Evolutionary conservation across 139 green algal species (phyloP), one percentile per base, ranked within the genome.

Genomic region (Coccomyxa sp.): DNA sequence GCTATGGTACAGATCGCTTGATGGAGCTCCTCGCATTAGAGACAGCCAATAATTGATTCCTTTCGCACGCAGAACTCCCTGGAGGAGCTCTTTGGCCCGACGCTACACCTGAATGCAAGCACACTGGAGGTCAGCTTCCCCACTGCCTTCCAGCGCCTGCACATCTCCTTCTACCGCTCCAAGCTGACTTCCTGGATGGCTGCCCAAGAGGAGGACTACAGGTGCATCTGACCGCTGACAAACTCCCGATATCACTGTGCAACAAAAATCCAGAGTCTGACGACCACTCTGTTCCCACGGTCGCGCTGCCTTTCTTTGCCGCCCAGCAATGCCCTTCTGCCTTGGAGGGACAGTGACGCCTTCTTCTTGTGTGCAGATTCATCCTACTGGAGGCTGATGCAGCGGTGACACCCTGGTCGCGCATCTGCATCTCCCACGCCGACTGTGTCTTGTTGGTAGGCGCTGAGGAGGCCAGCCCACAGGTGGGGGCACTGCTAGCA

Each of bases 111-210:
- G 77, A 85, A 82, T 28, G 57, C 76, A 30, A 57, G 30, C 58
- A 86, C 84, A 28, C 80, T 90, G 38, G 85, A 82, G 25, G 76
- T 91, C 28, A 86, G 83, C 30, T 95, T 95, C 83, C 88, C 86
- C 30, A 89, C 89, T n/a, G 90, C 91, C 28, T 89, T 87, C 58
- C 83, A 90, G 63, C 81, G 87, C 45, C 86, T 96, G 71, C 82
- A 92, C 63, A 84, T 88, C 71, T 74, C 87, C 4, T 97, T 97
- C 89, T 95, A 95, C 88, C 86, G 93, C 58, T 87, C 74, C 85
- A 95, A 97, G 89, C 83, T 97, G 75, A 95, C 92, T 15, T 86
- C 81, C 30, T 97, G 93, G 93, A 92, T 97, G 90, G 89, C 90
- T 13, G 82, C 84, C n/a, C 89, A 94, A 86, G 92, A 94, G 82